Conservation (phyloP, 495 filamentous ascomycete species). For the Sphaerosporella brunnea region DNA sequence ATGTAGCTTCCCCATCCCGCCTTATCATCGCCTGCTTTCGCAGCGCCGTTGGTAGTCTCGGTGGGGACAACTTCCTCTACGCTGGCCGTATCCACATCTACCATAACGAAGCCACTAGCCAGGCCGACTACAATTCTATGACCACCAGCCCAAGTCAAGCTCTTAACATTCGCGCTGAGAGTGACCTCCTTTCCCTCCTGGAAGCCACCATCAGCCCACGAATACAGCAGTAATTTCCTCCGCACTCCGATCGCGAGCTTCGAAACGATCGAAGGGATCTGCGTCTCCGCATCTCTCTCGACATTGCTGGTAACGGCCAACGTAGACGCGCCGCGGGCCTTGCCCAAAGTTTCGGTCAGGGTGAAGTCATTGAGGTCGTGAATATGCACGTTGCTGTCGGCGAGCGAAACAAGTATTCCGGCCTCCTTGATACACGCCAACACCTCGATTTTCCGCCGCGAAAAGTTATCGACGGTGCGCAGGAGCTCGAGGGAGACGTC, state of each 20-base stretch:
- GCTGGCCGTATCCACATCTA: slow-evolving; percentile 57
- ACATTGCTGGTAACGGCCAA: slow-evolving; percentile 93
- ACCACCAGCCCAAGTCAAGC: slow-evolving; percentile 74
- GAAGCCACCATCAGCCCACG: slow-evolving; percentile 89
- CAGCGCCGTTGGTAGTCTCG: slow-evolving; percentile 51
- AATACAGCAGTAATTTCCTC: slow-evolving; percentile 73
- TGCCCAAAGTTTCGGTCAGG: slow-evolving; percentile 56
- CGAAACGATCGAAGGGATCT: slow-evolving; percentile 77
- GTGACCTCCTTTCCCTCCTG: slow-evolving; percentile 59
- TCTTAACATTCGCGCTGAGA: slow-evolving; percentile 61
- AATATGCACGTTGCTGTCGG: slow-evolving; percentile 69
- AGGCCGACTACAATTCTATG: slow-evolving; percentile 73
- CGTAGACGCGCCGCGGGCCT: slow-evolving; percentile 69
- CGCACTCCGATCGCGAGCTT: slow-evolving; percentile 82
- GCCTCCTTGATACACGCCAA: slow-evolving; percentile 90
- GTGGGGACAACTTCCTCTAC: slow-evolving; percentile 63
- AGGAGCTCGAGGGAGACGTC: slow-evolving; percentile 55
- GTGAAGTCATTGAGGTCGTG: slow-evolving; percentile 76
- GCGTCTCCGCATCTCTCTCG: slow-evolving; percentile 67
- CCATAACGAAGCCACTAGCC: slow-evolving; percentile 70
- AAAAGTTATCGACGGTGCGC: slow-evolving; percentile 86
- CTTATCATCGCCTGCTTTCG: slow-evolving; percentile 46
- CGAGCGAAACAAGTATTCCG: slow-evolving; percentile 72
- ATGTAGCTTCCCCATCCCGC: slow-evolving; percentile 58
- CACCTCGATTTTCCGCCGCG: slow-evolving; percentile 70